Evolutionary conservation across 257 asterid species (phyloP).

Genomic region (Echites panduratus): DNA sequence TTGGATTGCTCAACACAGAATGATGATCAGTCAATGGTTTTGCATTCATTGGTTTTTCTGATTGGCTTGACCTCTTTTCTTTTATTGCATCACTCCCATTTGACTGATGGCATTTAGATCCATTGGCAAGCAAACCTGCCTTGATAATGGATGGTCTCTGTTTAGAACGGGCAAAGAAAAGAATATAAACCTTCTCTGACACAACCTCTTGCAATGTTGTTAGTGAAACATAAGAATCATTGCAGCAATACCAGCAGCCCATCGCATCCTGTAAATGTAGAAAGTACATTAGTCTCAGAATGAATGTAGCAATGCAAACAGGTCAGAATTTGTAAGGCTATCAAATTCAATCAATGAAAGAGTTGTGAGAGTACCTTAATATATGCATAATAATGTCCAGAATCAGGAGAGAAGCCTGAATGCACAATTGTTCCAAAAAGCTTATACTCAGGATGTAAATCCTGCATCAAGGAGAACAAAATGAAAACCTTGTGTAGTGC

Average conservation of each 20-base stretch:
- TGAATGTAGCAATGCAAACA: background rate
- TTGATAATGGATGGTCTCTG: conserved; percentile 58
- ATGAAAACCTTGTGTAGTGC: background rate
- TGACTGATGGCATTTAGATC: conserved; percentile 44
- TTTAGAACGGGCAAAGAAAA: conserved; percentile 82
- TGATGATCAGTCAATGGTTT: conserved; percentile 32
- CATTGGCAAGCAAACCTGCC: conserved; percentile 47
- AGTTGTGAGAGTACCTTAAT: conserved; percentile 57
- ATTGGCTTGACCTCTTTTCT: conserved; percentile 27
- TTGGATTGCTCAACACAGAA: conserved; percentile 22
- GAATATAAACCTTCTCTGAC: conserved; percentile 88
- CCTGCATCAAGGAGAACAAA: conserved; percentile 49
- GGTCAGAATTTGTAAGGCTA: conserved; percentile 2
- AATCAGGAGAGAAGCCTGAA: conserved; percentile 93
- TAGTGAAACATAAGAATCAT: conserved; percentile 71
- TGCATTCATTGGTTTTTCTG: conserved; percentile 29
- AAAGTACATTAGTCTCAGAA: conserved; percentile 18
- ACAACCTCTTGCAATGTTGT: conserved; percentile 78
- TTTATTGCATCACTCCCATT: conserved; percentile 45
- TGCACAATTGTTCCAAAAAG: conserved; percentile 96
- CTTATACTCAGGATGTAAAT: conserved; percentile 73
- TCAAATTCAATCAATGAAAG: conserved; percentile 11
- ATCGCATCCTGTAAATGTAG: conserved; percentile 60
- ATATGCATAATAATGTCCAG: conserved; percentile 98
- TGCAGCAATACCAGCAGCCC: conserved; percentile 95